These are phyloP conservation scores for Pyrrhoderma lamaoense DNA, from an alignment of 1,284 basidiomycete species.

Conservation along the genomic window DNA sequence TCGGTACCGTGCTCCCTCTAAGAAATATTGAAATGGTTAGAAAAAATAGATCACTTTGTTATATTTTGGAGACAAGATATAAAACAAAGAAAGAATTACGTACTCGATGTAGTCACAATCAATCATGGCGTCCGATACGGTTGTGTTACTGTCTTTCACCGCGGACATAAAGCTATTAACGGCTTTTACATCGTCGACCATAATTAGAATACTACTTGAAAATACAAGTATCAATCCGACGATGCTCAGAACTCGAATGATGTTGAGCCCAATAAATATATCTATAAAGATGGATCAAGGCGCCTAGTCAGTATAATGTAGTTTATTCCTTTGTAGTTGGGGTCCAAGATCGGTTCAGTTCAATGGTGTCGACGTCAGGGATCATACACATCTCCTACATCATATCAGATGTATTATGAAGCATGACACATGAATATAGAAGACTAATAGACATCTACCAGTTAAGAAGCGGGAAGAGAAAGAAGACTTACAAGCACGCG, in stretches of 20 bases:
- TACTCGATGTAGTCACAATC: constrained; percentile 73
- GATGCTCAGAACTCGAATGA: constrained; percentile 70
- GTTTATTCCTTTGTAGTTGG: too few relatives aligned
- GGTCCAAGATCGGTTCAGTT: too few relatives aligned
- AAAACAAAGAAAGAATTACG: constrained; percentile 24
- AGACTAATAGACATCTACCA: too few relatives aligned
- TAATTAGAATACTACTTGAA: constrained; percentile 70
- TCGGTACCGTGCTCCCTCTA: constrained; percentile 73
- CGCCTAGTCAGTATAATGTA: too few relatives aligned
- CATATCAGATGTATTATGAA: too few relatives aligned
- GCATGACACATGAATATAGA: too few relatives aligned
- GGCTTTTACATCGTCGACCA: constrained; percentile 76
- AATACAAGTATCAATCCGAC: constrained; percentile 74
- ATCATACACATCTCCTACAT: too few relatives aligned
- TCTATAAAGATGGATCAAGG: constrained; percentile 35
- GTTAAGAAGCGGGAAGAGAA: too few relatives aligned
- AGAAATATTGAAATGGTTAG: not conserved
- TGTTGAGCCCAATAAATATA: constrained; percentile 75
- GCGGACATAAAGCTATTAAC: constrained; percentile 54
- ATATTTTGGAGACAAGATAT: not conserved
- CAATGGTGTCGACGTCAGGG: too few relatives aligned
- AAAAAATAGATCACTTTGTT: constrained; percentile 4
- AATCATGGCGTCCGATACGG: constrained; percentile 30
- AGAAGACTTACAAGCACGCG: constrained; percentile 33
- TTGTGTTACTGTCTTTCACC: constrained; percentile 33